phyloP scores from a whole-genome alignment of 345 rosid genomes.

The Linum usitatissimum region DNA sequence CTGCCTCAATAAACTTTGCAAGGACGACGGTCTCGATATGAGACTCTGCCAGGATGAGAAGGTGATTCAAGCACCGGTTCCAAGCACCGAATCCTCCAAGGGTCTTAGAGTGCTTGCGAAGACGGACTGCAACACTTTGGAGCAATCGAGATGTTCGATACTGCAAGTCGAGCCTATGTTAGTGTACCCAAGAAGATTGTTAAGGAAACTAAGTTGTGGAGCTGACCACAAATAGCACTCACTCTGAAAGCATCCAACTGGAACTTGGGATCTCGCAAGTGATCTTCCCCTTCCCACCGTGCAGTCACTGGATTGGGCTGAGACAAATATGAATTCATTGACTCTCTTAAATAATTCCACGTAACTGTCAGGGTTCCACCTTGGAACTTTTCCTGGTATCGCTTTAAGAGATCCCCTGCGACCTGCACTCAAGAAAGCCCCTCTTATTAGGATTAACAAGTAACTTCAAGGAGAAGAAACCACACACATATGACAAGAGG shows the following conservation, averaged over 20 bases:
- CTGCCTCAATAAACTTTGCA: constrained; percentile 79
- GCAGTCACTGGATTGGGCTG: constrained; percentile 95
- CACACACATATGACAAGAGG: neutral
- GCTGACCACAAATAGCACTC: constrained; percentile 21
- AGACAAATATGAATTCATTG: constrained; percentile 79
- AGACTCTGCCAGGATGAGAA: constrained; percentile 90
- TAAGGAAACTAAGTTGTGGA: no score
- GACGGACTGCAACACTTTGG: constrained; percentile 74
- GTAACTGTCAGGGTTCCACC: constrained; percentile 90
- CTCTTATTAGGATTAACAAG: no score
- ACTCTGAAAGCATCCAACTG: constrained; percentile 96
- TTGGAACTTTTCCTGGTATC: constrained; percentile 77
- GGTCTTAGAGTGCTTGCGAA: constrained; percentile 63
- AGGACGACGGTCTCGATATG: constrained; percentile 93
- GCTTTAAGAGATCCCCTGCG: constrained; percentile 83
- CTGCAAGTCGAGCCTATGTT: constrained; percentile 27
- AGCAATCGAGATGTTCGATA: constrained; percentile 91
- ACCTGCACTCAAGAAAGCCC: constrained; percentile 39
- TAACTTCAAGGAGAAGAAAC: neutral
- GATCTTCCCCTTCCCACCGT: constrained; percentile 91
- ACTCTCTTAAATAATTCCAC: constrained; percentile 90
- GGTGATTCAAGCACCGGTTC: constrained; percentile 99
- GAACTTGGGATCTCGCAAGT: constrained; percentile 84
- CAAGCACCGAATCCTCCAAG: constrained; percentile 95
- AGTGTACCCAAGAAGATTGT: no score